Percentiles rank a stretch among this genome's conserved stretches.
These are phyloP conservation scores for Dictyostelium capitatum DNA, from an alignment of 78 protist genomes.

Conservation along the genomic window DNA sequence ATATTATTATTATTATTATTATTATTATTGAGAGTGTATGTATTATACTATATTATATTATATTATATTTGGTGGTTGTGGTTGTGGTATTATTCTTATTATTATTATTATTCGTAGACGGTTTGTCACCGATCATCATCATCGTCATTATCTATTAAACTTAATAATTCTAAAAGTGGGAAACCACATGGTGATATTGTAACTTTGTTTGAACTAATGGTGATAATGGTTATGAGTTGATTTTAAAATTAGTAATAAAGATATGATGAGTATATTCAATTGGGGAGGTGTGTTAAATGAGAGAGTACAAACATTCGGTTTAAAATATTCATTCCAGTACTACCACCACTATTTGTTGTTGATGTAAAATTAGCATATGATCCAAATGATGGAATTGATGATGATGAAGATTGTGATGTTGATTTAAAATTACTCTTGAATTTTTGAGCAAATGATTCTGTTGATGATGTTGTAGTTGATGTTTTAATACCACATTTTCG, in stretches of 20 bases:
- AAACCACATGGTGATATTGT: not conserved
- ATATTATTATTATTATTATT: not conserved
- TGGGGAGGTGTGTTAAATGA: too few species aligned
- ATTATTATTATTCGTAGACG: not conserved
- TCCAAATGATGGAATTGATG: slow-evolving; percentile 12
- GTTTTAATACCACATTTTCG: not conserved
- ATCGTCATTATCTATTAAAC: not conserved
- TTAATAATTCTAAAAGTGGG: not conserved
- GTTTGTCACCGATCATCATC: slow-evolving; percentile 5
- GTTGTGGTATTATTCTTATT: not conserved
- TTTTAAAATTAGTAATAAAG: too few species aligned
- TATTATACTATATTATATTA: too few species aligned
- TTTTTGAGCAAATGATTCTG: slow-evolving; percentile 8
- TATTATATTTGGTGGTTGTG: not conserved
- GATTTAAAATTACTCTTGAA: not conserved
- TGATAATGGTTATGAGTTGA: too few species aligned
- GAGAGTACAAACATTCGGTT: too few species aligned
- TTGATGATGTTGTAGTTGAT: not conserved
- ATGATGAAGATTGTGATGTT: not conserved
- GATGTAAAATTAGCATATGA: slow-evolving; percentile 2
- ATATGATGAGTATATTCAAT: too few species aligned
- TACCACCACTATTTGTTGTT: not conserved
- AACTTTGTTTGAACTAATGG: too few species aligned
- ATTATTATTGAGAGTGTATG: not conserved
- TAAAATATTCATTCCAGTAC: too few species aligned